A percentile compares a stretch with the other conserved stretches of the same genome.
These are phyloP conservation scores for Conoideocrella luteorostrata DNA, from an alignment of 2,329 filamentous ascomycete species.

Conservation along the genomic window DNA sequence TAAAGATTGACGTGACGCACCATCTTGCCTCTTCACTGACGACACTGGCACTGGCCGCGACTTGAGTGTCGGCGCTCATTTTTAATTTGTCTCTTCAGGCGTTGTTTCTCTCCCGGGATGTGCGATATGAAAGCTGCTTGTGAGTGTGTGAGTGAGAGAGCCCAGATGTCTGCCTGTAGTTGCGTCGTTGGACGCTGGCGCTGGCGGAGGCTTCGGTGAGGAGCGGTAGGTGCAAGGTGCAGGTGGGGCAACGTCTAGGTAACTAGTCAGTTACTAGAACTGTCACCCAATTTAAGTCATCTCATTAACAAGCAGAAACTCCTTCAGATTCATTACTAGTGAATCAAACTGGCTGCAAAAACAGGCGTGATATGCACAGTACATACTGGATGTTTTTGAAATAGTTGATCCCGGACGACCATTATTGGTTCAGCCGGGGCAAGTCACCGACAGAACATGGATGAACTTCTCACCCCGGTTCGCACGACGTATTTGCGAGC, in stretches of 20 bases:
- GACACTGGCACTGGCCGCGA: slow-evolving; percentile 5
- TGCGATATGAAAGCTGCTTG: background rate
- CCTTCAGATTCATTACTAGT: no score
- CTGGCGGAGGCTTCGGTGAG: slow-evolving; percentile 2
- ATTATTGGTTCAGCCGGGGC: background rate
- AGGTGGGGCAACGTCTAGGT: slow-evolving; percentile 24
- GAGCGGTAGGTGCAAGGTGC: slow-evolving; percentile 27
- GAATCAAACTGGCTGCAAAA: no score
- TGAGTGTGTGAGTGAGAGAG: background rate
- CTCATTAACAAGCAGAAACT: no score
- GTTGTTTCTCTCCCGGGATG: no score
- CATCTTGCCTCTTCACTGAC: slow-evolving; percentile 27
- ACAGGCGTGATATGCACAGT: no score
- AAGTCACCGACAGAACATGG: slow-evolving; percentile 34
- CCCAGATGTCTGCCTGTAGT: background rate
- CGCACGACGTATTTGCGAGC: slow-evolving; percentile 43
- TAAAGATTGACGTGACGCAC: no score
- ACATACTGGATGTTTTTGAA: background rate
- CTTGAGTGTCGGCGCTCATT: slow-evolving; percentile 21
- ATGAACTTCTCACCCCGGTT: slow-evolving; percentile 47
- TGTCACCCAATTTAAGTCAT: no score
- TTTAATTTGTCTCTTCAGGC: no score
- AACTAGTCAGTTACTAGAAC: no score
- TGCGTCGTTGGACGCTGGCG: background rate
- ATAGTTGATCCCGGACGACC: background rate